phyloP scores from a whole-genome alignment of 441 rosid species.

The Erodium trifolium region DNA sequence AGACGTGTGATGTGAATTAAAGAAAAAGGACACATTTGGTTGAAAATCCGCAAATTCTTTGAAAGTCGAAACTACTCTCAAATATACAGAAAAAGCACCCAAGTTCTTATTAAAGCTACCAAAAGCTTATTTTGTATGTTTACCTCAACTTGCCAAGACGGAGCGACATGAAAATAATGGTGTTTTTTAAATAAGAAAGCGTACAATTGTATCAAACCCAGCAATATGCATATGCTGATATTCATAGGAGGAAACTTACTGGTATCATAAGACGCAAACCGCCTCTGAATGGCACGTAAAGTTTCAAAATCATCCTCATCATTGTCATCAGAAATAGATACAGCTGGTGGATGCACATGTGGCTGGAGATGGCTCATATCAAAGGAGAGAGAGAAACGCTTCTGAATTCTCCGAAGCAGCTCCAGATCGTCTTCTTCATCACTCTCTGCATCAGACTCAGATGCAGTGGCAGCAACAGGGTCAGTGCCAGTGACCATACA shows the following conservation, averaged over 20 bases:
- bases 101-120: not conserved
- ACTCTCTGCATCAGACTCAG: slow-evolving; percentile 30
- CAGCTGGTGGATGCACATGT: slow-evolving; percentile 26
- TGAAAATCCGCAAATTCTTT: not conserved
- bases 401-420: slow-evolving; percentile 40
- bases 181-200: not conserved
- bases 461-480: slow-evolving; percentile 3
- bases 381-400: slow-evolving; percentile 30
- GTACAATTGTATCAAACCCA: not conserved
- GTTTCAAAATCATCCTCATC: slow-evolving; percentile 68
- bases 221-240: not conserved
- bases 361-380: slow-evolving; percentile 25
- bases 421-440: slow-evolving; percentile 48
- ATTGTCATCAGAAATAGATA: slow-evolving; percentile 27
- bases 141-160: too few relatives aligned
- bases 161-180: too few relatives aligned
- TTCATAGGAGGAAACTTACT: slow-evolving; percentile 10
- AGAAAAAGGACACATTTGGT: not conserved
- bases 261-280: slow-evolving; percentile 47
- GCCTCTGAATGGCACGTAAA: slow-evolving; percentile 53
- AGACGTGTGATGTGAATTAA: not conserved
- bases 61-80: not conserved
- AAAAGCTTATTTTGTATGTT: too few relatives aligned
- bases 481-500: too few relatives aligned
- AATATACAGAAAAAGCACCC: not conserved